Base-by-base conservation (phyloP, 176 grass and related monocot genomes). In the Oryza meyeriana region DNA sequence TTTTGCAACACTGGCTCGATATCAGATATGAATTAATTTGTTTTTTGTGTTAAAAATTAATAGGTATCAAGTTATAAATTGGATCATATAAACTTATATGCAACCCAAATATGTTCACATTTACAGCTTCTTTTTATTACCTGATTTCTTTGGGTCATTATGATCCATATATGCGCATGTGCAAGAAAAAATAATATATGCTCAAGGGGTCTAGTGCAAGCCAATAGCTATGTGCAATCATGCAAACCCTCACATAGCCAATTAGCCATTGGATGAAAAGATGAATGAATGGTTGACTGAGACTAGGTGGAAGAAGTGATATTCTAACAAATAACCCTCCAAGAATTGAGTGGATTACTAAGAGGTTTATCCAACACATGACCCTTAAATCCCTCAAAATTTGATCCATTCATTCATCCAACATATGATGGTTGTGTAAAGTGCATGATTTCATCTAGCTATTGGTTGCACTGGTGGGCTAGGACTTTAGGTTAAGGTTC, bases 341-440 rank as follows among this genome's bases (percentile, higher is more conserved):
- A 12, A 38, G 2, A 66, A 14, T 12, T 66, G 14, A 66, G 29
- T 8, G 4, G 40, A 17, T 38, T 76, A 39, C 27, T 32, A 76
- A 4, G 13, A 62, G 35, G 27, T 61, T 61, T 26, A 76, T 61
- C 74, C 50, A 62, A 38, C 55, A 42, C 16, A 34, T 59, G 34
- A 11, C n/a, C 55, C 55, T 76, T 76, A 76, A 76, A 76, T 76
- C 35, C 55, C 33, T 28, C 1, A 13, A 76, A 39, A 39, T 76
- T 8, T 62, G n/a, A 59, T 61, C 12, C 7, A 63, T 28, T 27
- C n/a, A 28, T 77, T 18, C 35, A 76, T 17, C 74, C 29, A 77
- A 63, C 57, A 44, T 31, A 64, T 30, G 61, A 44, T 64, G 75
- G 34, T 64, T 39, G 36, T 64, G 10, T 40, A 6, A 22, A 77